Conservation (phyloP, 2,329 filamentous ascomycete genomes). For the Xylariaceae sp. region DNA sequence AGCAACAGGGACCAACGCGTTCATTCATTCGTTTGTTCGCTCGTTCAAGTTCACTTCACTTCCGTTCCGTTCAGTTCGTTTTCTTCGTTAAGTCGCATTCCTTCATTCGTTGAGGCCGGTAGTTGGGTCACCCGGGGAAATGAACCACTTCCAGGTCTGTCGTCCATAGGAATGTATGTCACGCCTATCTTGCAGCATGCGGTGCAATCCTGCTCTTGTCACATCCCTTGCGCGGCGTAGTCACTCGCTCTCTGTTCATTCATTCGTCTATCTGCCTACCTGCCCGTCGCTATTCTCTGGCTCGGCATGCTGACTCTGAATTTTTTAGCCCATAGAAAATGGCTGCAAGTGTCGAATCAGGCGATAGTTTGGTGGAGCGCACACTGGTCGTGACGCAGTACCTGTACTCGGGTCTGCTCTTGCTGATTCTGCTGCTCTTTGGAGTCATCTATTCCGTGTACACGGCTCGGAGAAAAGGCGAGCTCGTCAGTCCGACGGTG, state of each 20-base stretch:
- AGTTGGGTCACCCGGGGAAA: conserved; percentile 22
- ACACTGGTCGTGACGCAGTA: conserved; percentile 46
- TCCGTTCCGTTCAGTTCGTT: too few relatives aligned
- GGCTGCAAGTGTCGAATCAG: conserved; percentile 29
- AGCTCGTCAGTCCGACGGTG: conserved; percentile 43
- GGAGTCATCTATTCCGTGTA: conserved; percentile 50
- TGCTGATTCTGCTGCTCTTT: conserved; percentile 46
- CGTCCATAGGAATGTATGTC: conserved; percentile 31
- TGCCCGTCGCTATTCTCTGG: neutral
- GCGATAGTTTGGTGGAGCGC: conserved; percentile 36
- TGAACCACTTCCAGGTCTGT: conserved; percentile 28
- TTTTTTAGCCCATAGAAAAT: conserved; percentile 31
- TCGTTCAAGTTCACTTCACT: neutral
- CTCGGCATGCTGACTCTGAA: conserved; percentile 23
- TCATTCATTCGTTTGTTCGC: neutral
- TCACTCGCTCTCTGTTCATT: neutral
- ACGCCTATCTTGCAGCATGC: conserved; percentile 32
- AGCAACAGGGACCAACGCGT: conserved; percentile 8
- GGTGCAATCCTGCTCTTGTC: conserved; percentile 24
- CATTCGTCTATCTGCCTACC: neutral
- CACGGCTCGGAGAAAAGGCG: conserved; percentile 46
- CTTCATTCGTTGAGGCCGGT: conserved; percentile 1
- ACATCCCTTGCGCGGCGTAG: neutral
- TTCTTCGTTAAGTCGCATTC: neutral
- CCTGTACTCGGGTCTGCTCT: conserved; percentile 48